These are phyloP conservation scores for Ceratocystis albifundus DNA, from an alignment of 2,329 filamentous ascomycete species.

Conservation along the genomic window DNA sequence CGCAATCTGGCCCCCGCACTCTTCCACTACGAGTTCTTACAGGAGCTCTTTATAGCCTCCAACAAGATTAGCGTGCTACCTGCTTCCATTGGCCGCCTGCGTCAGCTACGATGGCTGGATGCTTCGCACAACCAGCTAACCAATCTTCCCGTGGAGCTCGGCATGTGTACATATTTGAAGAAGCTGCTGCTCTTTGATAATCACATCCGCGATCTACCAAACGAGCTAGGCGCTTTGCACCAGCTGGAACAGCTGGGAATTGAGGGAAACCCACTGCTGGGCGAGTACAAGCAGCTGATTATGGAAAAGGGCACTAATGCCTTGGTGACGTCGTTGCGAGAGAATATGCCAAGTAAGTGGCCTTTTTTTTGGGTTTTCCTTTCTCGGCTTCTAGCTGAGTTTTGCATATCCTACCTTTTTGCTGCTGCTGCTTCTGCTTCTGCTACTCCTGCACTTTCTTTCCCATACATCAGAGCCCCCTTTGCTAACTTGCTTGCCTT, in stretches of 20 bases:
- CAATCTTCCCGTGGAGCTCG: constrained; percentile 76
- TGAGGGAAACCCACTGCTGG: constrained; percentile 77
- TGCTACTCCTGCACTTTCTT: neutral
- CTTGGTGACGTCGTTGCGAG: constrained; percentile 69
- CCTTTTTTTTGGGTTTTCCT: neutral
- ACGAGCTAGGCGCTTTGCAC: constrained; percentile 78
- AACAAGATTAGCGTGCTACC: constrained; percentile 81
- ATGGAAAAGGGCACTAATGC: constrained; percentile 79
- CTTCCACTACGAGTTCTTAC: constrained; percentile 80
- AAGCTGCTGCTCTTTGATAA: constrained; percentile 85
- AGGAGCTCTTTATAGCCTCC: constrained; percentile 83
- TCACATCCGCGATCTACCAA: constrained; percentile 67
- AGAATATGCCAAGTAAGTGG: constrained; percentile 68
- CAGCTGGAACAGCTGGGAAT: constrained; percentile 81
- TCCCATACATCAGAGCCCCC: neutral
- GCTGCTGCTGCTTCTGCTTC: neutral
- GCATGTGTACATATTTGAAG: constrained; percentile 90
- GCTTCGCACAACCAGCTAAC: constrained; percentile 77
- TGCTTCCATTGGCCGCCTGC: constrained; percentile 66
- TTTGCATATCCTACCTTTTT: neutral
- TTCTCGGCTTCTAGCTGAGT: neutral
- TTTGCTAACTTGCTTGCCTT: neutral
- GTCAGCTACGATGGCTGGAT: constrained; percentile 72
- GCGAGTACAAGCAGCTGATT: constrained; percentile 65
- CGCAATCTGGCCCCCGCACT: constrained; percentile 67